Evolutionary conservation across 768 basidiomycete genomes (phyloP), one percentile per base, ranked within the genome.

Genomic region (Psilocybe cyanescens): DNA sequence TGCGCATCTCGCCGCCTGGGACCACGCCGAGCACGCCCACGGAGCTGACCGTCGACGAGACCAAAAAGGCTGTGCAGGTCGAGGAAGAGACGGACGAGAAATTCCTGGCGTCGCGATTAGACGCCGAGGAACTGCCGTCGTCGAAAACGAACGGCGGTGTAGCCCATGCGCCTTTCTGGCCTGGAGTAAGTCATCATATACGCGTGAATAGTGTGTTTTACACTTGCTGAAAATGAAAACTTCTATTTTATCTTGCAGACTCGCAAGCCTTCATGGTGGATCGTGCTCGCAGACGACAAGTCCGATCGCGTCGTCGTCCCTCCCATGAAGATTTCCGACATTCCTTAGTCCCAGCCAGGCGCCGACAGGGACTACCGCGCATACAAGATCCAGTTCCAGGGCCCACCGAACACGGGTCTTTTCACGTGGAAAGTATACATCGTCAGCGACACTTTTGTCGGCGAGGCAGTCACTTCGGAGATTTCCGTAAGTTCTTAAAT

Each of bases 361-460:
- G 74, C 76, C 33, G 79, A 81, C 12, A 78, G 83, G 49, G 85
- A 91, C 70, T 91, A 90, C 72, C 86, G 95, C 58, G 83, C 88
- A 16, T 96, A 94, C 81, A 94, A 93, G 75, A 77, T 97, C 47
- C 93, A 94, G 71, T 98, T 99, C 85, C 96, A 97, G 72, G 95
- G 94, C 3, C 97, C 97, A 4, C 90, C 89, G 24, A 86, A 84
- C 51, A 82, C 88, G 2, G 95, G 94, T 16, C 70, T 91, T 48
- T 94, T 95, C 74, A 91, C 91, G 8, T 98, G 97, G 90, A 94
- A 91, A 65, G 81, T 93, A 1, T 88, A 90, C 69, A 76, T 97
- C 45, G 78, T 94, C 62, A 94, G 92, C 73, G 97, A 99, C 75
- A 94, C 94, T 0, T 91, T 90, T 68, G 83, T 96, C 8, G 94